A percentile compares a stretch with the other conserved stretches of the same genome.
These are phyloP conservation scores for Xylaria longipes DNA, from an alignment of 495 filamentous ascomycete genomes.

Conservation along the genomic window DNA sequence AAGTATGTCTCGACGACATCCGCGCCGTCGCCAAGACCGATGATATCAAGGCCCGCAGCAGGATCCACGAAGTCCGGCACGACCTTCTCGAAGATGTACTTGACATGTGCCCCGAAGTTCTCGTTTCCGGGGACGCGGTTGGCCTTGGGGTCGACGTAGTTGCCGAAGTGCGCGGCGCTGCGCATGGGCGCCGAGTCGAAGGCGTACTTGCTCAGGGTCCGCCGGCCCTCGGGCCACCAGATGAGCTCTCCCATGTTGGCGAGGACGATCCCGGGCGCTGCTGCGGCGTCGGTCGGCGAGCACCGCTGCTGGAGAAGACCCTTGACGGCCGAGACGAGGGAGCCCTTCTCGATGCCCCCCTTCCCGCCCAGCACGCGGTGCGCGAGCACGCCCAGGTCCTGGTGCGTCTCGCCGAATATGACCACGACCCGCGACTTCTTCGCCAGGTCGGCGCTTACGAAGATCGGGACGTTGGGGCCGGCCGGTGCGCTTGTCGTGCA, in stretches of 20 bases:
- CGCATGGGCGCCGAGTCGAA: constrained; percentile 62
- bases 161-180: constrained; percentile 58
- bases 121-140: constrained; percentile 66
- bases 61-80: constrained; percentile 52
- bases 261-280: constrained; percentile 63
- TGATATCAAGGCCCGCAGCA: constrained; percentile 64
- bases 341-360: constrained; percentile 70
- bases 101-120: constrained; percentile 60
- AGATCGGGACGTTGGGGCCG: constrained; percentile 71
- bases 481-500: constrained; percentile 41
- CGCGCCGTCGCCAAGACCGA: constrained; percentile 67
- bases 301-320: constrained; percentile 49
- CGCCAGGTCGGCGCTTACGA: constrained; percentile 62
- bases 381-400: constrained; percentile 78
- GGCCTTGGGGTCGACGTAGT: constrained; percentile 37
- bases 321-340: constrained; percentile 65
- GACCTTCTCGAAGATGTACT: constrained; percentile 67
- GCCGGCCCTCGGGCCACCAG: constrained; percentile 66
- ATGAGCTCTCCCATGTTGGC: constrained; percentile 74
- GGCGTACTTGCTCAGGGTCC: constrained; percentile 59
- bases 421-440: constrained; percentile 71
- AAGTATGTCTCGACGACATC: constrained; percentile 62
- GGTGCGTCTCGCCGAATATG: constrained; percentile 70
- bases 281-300: constrained; percentile 35
- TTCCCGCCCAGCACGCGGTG: constrained; percentile 65